Evolutionary conservation across 1,284 basidiomycete genomes (phyloP), one percentile per base, ranked within the genome.

Genomic region (Malassezia restricta): DNA sequence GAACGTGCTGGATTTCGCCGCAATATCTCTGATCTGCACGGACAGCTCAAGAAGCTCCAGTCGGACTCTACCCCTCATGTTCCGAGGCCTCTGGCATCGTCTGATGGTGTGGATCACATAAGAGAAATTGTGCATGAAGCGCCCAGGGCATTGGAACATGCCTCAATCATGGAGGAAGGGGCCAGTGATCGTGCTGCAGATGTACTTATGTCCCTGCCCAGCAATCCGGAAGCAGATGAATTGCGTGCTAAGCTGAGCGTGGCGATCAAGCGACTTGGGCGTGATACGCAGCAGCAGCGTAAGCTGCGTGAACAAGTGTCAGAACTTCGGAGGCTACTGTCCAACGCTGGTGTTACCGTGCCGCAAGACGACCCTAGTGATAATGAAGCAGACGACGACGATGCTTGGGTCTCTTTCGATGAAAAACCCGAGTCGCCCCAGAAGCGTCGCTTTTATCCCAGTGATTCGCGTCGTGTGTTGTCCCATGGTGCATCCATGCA

Each of bases 11-110:
- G 86, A 24, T 78, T 95, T 32, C 83, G 85, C 63, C 81, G 92
- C 54, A 91, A 98, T 72, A 90, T 91, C 75, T 84, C 82, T 38
- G 92, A 98, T 65, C 77, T 96, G 11, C 85, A 92, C 69, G 80
- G 83, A 58, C 78, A 83, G 14, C 77, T 95, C 31, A 75, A 76
- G 31, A 59, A 56, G 32, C 50, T 64, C 43, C 62, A 64, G 55
- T 56, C 56, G 27, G 51, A 54, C 40, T 51, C 59, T 37, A 47
- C 14, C 48, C 49, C 40, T 46, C 49, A 35, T 24, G 56, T 59
- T 5, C 60, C 58, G 1, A 56, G 56, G 14, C n/a, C 9, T 3
- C 6, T 15, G 3, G 33, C 33, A 11, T 15, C 11, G 15, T 12
- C 15, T 35, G 33, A 5, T 35, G 20, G 4, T 4, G 20, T 24